These are phyloP conservation scores for Tetrapisispora pingtungensis DNA, from an alignment of 805 yeast genomes.

Conservation along the genomic window DNA sequence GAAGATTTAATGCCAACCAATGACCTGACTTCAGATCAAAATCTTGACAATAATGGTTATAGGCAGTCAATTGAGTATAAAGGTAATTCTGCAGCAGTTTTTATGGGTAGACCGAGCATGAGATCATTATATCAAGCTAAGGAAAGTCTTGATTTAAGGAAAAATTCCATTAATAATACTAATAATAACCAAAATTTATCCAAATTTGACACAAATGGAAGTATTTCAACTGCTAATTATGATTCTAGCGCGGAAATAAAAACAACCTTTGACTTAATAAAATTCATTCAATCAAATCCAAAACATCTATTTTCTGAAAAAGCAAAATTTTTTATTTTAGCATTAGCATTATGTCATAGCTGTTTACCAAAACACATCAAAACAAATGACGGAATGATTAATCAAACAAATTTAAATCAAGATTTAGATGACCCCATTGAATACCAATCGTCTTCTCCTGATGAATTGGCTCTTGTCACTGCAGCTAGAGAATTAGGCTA, in stretches of 20 bases:
- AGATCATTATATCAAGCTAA: conserved; percentile 30
- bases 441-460: conserved; percentile 94
- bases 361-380: conserved; percentile 60
- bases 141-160: conserved; percentile 13
- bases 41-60: background rate
- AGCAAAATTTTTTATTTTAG: conserved; percentile 69
- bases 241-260: conserved; percentile 20
- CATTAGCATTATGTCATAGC: conserved; percentile 81
- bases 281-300: conserved; percentile 65
- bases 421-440: conserved; percentile 40
- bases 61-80: conserved; percentile 34
- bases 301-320: conserved; percentile 55
- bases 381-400: conserved; percentile 4
- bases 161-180: background rate
- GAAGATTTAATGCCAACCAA: background rate
- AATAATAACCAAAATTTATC: background rate
- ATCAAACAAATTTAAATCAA: background rate
- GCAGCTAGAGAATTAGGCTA: conserved; percentile 96
- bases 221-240: background rate
- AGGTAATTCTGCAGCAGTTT: conserved; percentile 32
- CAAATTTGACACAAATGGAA: background rate
- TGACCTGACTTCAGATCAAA: background rate
- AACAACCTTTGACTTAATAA: conserved; percentile 57
- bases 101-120: conserved; percentile 50
- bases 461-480: conserved; percentile 83